Percentiles rank a stretch among this genome's conserved stretches.
Evolutionary conservation across 2,329 filamentous ascomycete species (phyloP).

Genomic region (Capronia epimyces): DNA sequence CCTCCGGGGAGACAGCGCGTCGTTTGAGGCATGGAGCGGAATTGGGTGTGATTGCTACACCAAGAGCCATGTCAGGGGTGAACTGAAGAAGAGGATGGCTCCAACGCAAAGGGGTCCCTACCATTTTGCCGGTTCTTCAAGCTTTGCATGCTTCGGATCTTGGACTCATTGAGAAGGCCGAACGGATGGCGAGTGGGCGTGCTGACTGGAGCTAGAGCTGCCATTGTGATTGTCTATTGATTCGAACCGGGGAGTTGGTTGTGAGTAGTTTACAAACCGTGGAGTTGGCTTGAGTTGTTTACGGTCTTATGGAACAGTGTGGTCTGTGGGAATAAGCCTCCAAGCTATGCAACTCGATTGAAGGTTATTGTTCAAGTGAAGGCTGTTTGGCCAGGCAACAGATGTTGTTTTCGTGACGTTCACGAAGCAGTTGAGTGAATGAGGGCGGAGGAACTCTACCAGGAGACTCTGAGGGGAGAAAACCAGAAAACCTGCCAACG

Average conservation of each 20-base stretch:
- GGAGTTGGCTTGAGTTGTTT: background rate
- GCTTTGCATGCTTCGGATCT: conserved; percentile 32
- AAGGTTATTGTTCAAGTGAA: background rate
- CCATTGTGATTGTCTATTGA: conserved; percentile 24
- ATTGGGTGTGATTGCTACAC: conserved; percentile 25
- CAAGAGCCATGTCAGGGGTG: background rate
- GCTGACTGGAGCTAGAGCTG: conserved; percentile 30
- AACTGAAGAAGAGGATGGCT: background rate
- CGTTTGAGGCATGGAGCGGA: conserved; percentile 44
- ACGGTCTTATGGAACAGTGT: background rate
- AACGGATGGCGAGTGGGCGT: conserved; percentile 33
- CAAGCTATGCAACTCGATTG: background rate
- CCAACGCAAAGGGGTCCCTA: conserved; percentile 33
- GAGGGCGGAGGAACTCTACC: conserved; percentile 4
- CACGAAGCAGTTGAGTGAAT: background rate
- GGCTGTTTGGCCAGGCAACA: background rate
- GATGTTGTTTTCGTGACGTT: background rate
- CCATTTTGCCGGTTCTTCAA: conserved; percentile 44
- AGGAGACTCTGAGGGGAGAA: conserved; percentile 9
- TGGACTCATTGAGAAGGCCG: conserved; percentile 31
- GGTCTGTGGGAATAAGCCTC: background rate
- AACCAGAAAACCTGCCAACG: conserved; percentile 3
- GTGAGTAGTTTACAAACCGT: background rate
- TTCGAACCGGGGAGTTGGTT: background rate
- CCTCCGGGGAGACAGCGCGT: conserved; percentile 39